A percentile compares a stretch with the other conserved stretches of the same genome.
Evolutionary conservation across 2,329 filamentous ascomycete species (phyloP).

Genomic region (Akanthomyces muscarius): DNA sequence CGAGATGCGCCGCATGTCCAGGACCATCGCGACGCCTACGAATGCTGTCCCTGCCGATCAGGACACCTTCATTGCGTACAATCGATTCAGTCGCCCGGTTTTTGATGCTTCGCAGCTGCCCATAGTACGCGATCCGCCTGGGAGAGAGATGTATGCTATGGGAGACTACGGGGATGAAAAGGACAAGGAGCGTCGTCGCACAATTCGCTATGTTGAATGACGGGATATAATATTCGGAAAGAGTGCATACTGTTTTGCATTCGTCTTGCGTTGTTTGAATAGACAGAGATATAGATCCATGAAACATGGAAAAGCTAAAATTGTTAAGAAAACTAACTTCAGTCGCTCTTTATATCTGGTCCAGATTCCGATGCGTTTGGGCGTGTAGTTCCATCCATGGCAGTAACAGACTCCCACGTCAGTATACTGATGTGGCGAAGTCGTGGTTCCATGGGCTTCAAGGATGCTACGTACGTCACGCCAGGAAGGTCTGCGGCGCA

Average conservation of each 20-base stretch:
- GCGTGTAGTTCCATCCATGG: background rate
- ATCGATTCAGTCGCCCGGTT: conserved; percentile 43
- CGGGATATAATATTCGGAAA: background rate
- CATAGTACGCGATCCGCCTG: conserved; percentile 1
- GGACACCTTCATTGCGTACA: conserved; percentile 42
- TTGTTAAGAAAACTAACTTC: conserved; percentile 8
- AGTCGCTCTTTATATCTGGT: conserved; percentile 10
- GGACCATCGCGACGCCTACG: conserved; percentile 32
- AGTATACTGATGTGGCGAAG: too few relatives aligned
- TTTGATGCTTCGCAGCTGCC: conserved; percentile 19
- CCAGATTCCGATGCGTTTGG: background rate
- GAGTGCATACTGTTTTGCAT: background rate
- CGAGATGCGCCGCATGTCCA: conserved; percentile 35
- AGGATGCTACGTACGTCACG: background rate
- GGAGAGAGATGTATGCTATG: background rate
- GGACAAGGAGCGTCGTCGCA: conserved; percentile 1
- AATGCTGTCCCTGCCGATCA: conserved; percentile 37
- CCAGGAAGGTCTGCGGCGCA: background rate
- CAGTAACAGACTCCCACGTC: background rate
- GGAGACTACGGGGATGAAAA: background rate
- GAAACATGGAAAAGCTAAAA: background rate
- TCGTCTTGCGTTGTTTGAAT: background rate
- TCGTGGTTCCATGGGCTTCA: too few relatives aligned
- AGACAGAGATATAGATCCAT: background rate
- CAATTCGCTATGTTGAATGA: conserved; percentile 12